Evolutionary conservation across 345 rosid species (phyloP).

Genomic region (Microthlaspi erraticum): DNA sequence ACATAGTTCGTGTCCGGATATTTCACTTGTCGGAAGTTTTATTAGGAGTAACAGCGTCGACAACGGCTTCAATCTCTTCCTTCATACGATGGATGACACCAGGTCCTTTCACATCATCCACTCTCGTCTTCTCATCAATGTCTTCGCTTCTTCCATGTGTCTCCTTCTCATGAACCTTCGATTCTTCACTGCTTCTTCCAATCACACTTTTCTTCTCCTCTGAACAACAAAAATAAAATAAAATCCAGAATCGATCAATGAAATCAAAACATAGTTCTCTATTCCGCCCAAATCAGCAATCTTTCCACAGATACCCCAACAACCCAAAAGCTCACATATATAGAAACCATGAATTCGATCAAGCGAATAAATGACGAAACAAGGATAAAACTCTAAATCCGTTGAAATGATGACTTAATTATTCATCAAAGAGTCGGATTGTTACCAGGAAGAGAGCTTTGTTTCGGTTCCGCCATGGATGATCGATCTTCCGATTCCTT

Average conservation of each 20-base stretch:
- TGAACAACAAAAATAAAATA: neutral
- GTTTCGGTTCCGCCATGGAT: slow-evolving; percentile 39
- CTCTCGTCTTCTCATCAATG: slow-evolving; percentile 52
- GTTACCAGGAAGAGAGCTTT: slow-evolving; percentile 33
- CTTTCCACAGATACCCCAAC: neutral
- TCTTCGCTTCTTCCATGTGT: slow-evolving; percentile 61
- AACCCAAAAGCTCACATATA: neutral
- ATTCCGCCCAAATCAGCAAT: neutral
- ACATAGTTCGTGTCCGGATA: neutral
- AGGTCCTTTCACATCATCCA: slow-evolving; percentile 59
- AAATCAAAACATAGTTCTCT: neutral
- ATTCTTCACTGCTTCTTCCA: slow-evolving; percentile 53
- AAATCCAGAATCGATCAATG: neutral
- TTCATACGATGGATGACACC: slow-evolving; percentile 53
- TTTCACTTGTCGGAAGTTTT: slow-evolving; percentile 32
- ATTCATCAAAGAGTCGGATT: neutral
- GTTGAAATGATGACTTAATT: neutral
- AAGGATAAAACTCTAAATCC: neutral
- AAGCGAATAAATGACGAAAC: neutral
- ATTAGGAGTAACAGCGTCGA: slow-evolving; percentile 49
- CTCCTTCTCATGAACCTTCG: slow-evolving; percentile 49
- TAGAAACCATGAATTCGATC: neutral
- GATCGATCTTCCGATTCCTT: slow-evolving; percentile 14
- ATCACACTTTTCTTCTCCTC: slow-evolving; percentile 47
- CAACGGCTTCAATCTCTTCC: slow-evolving; percentile 60